phyloP scores from a whole-genome alignment of 1,284 basidiomycete species.

The Cryptococcus deneoformans region DNA sequence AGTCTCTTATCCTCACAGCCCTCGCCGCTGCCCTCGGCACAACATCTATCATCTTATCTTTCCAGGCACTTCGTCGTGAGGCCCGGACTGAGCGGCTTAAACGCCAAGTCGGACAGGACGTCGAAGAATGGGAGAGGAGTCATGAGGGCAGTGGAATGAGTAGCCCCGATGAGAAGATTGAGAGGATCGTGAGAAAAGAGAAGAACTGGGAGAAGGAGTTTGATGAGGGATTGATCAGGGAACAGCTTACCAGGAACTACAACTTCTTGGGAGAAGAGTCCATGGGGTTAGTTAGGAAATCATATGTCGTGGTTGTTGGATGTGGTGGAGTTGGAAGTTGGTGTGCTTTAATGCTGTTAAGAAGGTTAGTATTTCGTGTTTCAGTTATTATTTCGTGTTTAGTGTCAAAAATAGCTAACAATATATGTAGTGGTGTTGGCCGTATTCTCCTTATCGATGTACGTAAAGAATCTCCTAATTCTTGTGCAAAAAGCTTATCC shows the following conservation, averaged over 20 bases:
- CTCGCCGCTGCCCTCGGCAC: conserved; percentile 41
- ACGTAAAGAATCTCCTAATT: not conserved
- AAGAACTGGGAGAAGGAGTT: conserved; percentile 52
- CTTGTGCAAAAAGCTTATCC: not conserved
- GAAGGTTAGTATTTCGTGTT: conserved; percentile 54
- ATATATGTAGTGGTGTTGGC: conserved; percentile 46
- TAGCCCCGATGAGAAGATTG: conserved; percentile 26
- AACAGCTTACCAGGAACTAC: conserved; percentile 85
- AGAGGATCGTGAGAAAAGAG: conserved; percentile 25
- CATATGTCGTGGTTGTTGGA: conserved; percentile 82
- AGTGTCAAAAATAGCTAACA: not conserved
- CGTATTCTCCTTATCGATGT: conserved; percentile 51
- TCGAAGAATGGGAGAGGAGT: conserved; percentile 42
- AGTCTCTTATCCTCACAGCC: conserved; percentile 43
- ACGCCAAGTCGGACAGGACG: conserved; percentile 45
- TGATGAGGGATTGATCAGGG: conserved; percentile 72
- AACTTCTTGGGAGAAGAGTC: conserved; percentile 89
- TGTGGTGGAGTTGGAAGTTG: conserved; percentile 97
- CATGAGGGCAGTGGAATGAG: conserved; percentile 22
- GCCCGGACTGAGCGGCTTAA: conserved; percentile 44
- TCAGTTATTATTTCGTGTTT: not conserved
- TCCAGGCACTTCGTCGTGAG: conserved; percentile 45
- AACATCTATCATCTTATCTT: conserved; percentile 42
- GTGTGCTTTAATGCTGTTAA: conserved; percentile 88
- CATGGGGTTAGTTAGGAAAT: conserved; percentile 73